Evolutionary conservation across 2,329 filamentous ascomycete species (phyloP), one percentile per base, ranked within the genome.

Genomic region (Aaosphaeria pasadenensis): DNA sequence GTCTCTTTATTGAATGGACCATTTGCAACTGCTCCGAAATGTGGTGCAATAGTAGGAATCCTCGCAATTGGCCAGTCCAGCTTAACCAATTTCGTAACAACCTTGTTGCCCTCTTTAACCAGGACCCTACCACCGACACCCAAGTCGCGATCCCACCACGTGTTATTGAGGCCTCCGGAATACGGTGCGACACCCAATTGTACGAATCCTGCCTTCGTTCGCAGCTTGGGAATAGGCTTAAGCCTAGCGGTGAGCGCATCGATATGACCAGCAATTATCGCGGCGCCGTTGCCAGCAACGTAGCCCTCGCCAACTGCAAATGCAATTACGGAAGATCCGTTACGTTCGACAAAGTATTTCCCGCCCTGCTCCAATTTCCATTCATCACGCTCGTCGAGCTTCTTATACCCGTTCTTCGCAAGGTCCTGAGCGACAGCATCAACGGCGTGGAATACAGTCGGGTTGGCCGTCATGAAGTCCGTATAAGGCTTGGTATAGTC

Each of bases 121-220:
- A 97, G 78, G 4, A 97, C 92, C 40, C 91, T 81, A 36, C 94
- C 94, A 55, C 91, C 94, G 59, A 97, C 88, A 56, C 88, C 86
- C 44, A 99, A 80, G 70, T 99, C 94, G 35, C 94, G 84, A 70
- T 97, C 94, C 92, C 91, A 97, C 94, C 94, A 97, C 1, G 94
- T 97, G 53, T 79, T 78, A 66, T 91, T 94, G 52, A 97, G 74
- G 1, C 78, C 91, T 44, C 94, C 92, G 7, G 91, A 92, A 67
- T 97, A 99, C 1, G 89, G 94, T 2, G 94, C 91, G 45, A 97
- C 89, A 28, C 89, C 92, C 5, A 97, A 81, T 74, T 97, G 90
- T 30, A 89, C 71, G 65, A 90, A 99, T 46, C 94, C 92, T 31
- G 88, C 87, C 67, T 87, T 90, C 59, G 79, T 88, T n/a, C 87